Evolutionary conservation across 306 rosid species (phyloP), one percentile per base, ranked within the genome.

Genomic region (Elaeagnus macrophylla): DNA sequence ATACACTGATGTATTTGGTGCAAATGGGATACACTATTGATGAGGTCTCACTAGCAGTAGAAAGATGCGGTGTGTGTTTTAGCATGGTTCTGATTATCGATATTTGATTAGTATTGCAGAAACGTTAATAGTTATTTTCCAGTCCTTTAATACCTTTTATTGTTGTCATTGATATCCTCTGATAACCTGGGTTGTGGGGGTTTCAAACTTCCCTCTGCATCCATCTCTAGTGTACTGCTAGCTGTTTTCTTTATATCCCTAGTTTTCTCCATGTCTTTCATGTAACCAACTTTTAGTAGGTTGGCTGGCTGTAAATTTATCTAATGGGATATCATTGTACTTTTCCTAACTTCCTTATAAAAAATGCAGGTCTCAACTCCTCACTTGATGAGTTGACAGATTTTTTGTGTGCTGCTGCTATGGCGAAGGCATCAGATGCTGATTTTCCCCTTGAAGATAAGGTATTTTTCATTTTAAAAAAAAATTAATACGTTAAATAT

Each of bases 381-480:
- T 67, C 86, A 6, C 71, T 89, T 51, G 82, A 11, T 1, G 95
- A 80, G n/a, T 56, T 89, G 73, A 70, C 73, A 19, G 97, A 89
- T 60, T 83, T 80, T 57, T 82, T 89, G 18, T 54, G 63, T 55
- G 95, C 81, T 72, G 93, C 93, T 51, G 93, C 83, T 61, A 50
- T 72, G 64, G 77, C 77, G 8, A 81, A 73, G 74, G 78, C 66
- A 11, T 79, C 69, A 56, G 86, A 88, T 74, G 81, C 70, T 57
- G 71, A 74, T 61, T 46, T 53, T 10, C 78, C 79, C n/a, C 68
- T 68, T 36, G 84, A 77, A 42, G 76, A 71, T 5, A 75, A 77
- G 86, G 12, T 20, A 2, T 11, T 38, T 41, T 8, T 11, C 10
- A 0, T 6, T 39, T 8, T 1, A 9, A 6, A 50, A 50, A 37